These are phyloP conservation scores for Crithidia brevicula DNA, from an alignment of 208 protist genomes.

Conservation along the genomic window DNA sequence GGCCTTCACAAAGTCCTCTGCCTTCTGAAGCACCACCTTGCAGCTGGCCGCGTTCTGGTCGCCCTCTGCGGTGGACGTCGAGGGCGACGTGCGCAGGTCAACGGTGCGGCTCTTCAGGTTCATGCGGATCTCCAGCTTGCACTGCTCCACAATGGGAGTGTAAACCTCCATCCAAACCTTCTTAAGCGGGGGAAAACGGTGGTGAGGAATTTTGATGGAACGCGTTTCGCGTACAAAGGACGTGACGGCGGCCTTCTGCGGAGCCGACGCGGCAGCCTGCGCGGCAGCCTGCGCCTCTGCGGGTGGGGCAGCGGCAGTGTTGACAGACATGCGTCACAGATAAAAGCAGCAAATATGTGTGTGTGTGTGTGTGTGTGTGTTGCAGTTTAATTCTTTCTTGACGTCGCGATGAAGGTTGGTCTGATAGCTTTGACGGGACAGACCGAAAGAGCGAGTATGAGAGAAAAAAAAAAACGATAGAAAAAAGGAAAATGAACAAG, in stretches of 20 bases:
- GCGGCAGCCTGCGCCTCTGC: constrained; percentile 7
- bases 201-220: constrained; percentile 93
- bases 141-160: constrained; percentile 98
- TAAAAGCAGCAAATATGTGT: neutral
- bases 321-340: constrained; percentile 17
- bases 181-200: constrained; percentile 98
- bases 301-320: constrained; percentile 13
- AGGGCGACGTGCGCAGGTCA: constrained; percentile 93
- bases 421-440: too few relatives aligned
- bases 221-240: constrained; percentile 75
- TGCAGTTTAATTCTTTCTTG: neutral
- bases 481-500: constrained; percentile 2
- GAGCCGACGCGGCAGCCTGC: neutral
- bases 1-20: constrained; percentile 98
- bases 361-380: neutral
- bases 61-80: constrained; percentile 75
- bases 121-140: constrained; percentile 99
- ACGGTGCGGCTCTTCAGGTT: constrained; percentile 96
- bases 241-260: constrained; percentile 13
- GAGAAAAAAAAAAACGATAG: neutral
- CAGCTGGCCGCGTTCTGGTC: constrained; percentile 27
- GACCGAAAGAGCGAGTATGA: neutral
- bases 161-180: constrained; percentile 99
- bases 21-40: constrained; percentile 96
- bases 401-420: too few relatives aligned